Evolutionary conservation across 768 basidiomycete genomes (phyloP).

Genomic region (Mycena indigotica): DNA sequence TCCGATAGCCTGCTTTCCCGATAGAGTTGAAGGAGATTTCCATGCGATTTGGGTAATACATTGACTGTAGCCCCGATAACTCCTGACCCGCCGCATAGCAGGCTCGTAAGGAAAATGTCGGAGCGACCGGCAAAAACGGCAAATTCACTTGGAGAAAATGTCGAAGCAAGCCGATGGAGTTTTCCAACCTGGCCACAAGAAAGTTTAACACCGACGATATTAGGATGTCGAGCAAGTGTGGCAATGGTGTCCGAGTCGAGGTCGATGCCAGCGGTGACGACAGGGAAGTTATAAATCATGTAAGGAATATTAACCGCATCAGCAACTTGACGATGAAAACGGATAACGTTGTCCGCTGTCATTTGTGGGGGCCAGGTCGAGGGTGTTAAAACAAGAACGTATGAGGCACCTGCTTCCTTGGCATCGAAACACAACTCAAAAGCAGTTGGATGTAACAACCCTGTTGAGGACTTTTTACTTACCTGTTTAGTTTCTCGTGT

Average conservation of each 20-base stretch:
- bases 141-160: slow-evolving; percentile 55
- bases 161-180: slow-evolving; percentile 70
- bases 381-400: slow-evolving; percentile 73
- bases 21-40: slow-evolving; percentile 49
- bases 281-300: slow-evolving; percentile 87
- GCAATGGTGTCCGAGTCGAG: slow-evolving; percentile 79
- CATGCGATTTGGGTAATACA: slow-evolving; percentile 61
- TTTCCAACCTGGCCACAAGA: slow-evolving; percentile 85
- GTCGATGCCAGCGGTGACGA: slow-evolving; percentile 79
- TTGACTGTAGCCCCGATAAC: slow-evolving; percentile 68
- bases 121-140: slow-evolving; percentile 77
- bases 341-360: slow-evolving; percentile 61
- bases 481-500: slow-evolving; percentile 67
- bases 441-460: background rate
- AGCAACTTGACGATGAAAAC: slow-evolving; percentile 54
- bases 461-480: background rate
- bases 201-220: slow-evolving; percentile 84
- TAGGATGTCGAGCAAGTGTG: slow-evolving; percentile 72
- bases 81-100: slow-evolving; percentile 65
- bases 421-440: slow-evolving; percentile 64
- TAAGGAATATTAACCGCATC: slow-evolving; percentile 13
- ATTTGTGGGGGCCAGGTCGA: slow-evolving; percentile 71
- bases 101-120: slow-evolving; percentile 66
- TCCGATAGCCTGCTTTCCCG: slow-evolving; percentile 56
- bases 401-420: slow-evolving; percentile 79